Evolutionary conservation across 192 early-diverging fungal species (phyloP).

Genomic region (Mortierella antarctica): DNA sequence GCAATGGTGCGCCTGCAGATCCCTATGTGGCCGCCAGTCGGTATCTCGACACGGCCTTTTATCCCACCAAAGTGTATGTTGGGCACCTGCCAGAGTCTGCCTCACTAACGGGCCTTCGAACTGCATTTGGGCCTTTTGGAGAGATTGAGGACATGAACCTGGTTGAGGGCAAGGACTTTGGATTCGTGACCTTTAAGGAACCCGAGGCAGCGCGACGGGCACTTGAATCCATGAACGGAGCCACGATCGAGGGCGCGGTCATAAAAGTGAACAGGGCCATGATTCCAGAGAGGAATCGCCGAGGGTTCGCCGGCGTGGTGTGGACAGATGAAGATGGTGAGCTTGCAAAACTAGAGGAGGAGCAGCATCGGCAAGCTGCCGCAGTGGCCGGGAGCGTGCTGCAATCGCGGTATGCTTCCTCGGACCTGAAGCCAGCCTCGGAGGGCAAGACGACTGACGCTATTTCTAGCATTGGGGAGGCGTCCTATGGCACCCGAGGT

Average conservation of each 20-base stretch:
- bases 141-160: slow-evolving; percentile 59
- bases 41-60: slow-evolving; percentile 61
- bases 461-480: neutral
- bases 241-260: slow-evolving; percentile 41
- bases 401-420: neutral
- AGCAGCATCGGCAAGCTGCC: slow-evolving; percentile 39
- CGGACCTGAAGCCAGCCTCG: neutral
- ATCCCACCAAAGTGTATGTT: slow-evolving; percentile 60
- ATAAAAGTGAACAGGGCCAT: slow-evolving; percentile 59
- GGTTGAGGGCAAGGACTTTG: slow-evolving; percentile 65
- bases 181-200: slow-evolving; percentile 61
- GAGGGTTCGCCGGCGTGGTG: slow-evolving; percentile 62
- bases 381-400: slow-evolving; percentile 11
- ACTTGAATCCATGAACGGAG: slow-evolving; percentile 59
- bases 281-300: slow-evolving; percentile 62
- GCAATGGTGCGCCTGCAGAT: slow-evolving; percentile 2
- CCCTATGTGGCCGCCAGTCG: slow-evolving; percentile 56
- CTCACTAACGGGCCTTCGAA: slow-evolving; percentile 28
- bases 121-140: slow-evolving; percentile 57
- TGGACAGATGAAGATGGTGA: slow-evolving; percentile 62
- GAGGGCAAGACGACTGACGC: neutral
- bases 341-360: slow-evolving; percentile 31
- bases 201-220: slow-evolving; percentile 53
- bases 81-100: slow-evolving; percentile 50
- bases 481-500: slow-evolving; percentile 2